phyloP scores from a whole-genome alignment of 192 early-diverging fungal genomes.

The Gigaspora rosea region DNA sequence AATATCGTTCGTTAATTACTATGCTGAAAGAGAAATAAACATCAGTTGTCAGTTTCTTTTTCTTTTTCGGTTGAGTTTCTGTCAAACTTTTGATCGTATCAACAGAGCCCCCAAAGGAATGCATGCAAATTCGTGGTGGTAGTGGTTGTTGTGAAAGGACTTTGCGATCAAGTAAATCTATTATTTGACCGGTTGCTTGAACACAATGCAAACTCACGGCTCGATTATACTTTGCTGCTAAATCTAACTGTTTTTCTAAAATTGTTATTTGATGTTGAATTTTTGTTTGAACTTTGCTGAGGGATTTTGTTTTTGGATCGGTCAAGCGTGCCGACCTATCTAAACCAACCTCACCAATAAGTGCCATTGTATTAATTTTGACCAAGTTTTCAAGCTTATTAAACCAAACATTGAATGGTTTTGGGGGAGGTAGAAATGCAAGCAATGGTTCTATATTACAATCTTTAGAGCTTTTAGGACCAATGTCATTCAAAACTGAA shows the following conservation, averaged over 20 bases:
- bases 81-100: slow-evolving; percentile 65
- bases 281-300: slow-evolving; percentile 43
- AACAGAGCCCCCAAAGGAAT: slow-evolving; percentile 81
- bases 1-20: slow-evolving; percentile 70
- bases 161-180: slow-evolving; percentile 35
- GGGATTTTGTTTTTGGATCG: slow-evolving; percentile 44
- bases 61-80: not conserved
- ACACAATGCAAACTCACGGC: slow-evolving; percentile 81
- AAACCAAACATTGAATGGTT: slow-evolving; percentile 35
- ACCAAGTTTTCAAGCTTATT: slow-evolving; percentile 43
- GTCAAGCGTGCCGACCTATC: slow-evolving; percentile 53
- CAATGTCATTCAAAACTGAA: slow-evolving; percentile 1
- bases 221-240: slow-evolving; percentile 66
- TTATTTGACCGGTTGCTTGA: slow-evolving; percentile 52
- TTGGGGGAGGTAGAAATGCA: slow-evolving; percentile 33
- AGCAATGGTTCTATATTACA: slow-evolving; percentile 32
- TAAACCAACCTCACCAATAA: slow-evolving; percentile 70
- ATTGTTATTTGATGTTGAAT: slow-evolving; percentile 53
- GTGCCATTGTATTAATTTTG: slow-evolving; percentile 39
- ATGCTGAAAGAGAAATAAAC: slow-evolving; percentile 81
- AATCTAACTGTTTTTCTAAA: slow-evolving; percentile 65
- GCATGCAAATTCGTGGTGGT: slow-evolving; percentile 77
- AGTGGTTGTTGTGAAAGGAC: slow-evolving; percentile 35
- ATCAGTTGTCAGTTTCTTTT: slow-evolving; percentile 21
- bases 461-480: not conserved